Evolutionary conservation across 179 eudicot genomes (phyloP), one percentile per base, ranked within the genome.

Genomic region (Camellia oleifera): DNA sequence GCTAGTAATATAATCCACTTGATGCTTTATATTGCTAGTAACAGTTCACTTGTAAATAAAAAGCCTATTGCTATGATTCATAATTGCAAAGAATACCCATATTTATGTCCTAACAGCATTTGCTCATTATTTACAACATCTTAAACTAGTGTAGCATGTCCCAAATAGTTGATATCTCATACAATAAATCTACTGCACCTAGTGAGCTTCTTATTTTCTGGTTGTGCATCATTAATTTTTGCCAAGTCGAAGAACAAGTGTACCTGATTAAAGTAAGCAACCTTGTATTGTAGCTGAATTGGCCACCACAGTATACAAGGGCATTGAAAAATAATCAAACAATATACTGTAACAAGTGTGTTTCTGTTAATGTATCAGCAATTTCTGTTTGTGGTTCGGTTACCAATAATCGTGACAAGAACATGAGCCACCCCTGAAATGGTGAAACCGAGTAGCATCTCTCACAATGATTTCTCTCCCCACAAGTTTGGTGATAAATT

Each of bases 391-490:
- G 44, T 14, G 5, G 44, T 14, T 66, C 44, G 32, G 32, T 32
- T 79, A 90, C 93, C 93, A 90, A 68, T 85, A 90, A 81, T 88
- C 91, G 50, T 40, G 75, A 77, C 92, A 90, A 5, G 89, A 88
- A 82, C 92, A 90, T 42, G 45, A 79, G 53, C 92, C 92, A 73
- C 75, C 80, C 80, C 82, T 84, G 75, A 90, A 90, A 74, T 82
- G 87, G 75, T 90, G 93, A 77, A 90, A 90, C 42, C 93, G 82
- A 75, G 86, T 88, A 12, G 88, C 87, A 84, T 90, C 93, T 81
- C 93, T 84, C 70, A 88, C 88, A 53, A 83, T 69, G 14, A 90
- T 85, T 73, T 85, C 89, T 23, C 91, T 88, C 72, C 83, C 72
- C 9, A 89, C 85, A 45, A 90, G 89, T 77, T 82, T 77, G 26